Percentiles rank a stretch among this genome's conserved stretches.
These are phyloP conservation scores for Uronychia binucleata DNA, from an alignment of 73 alveolate species.

Conservation along the genomic window DNA sequence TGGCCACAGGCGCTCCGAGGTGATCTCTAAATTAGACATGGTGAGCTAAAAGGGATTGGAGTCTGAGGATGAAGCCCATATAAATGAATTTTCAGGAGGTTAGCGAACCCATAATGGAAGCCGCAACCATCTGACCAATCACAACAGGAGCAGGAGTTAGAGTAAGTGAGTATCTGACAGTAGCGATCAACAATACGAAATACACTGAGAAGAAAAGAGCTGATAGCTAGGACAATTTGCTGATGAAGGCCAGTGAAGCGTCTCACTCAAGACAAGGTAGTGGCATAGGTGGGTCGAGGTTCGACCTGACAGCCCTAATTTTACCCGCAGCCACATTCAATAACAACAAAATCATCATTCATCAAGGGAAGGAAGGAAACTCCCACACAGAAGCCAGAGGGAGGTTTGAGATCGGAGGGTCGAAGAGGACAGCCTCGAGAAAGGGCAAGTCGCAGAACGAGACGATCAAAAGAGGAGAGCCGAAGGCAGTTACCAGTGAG, in stretches of 20 bases:
- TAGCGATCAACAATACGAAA: too few relatives aligned
- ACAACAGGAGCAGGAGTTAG: too few relatives aligned
- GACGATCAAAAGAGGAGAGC: background rate
- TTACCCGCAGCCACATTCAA: background rate
- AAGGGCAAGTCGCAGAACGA: background rate
- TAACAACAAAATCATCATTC: background rate
- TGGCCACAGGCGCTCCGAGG: background rate
- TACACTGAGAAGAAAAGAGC: background rate
- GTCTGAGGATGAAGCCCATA: too few relatives aligned
- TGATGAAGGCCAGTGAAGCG: too few relatives aligned
- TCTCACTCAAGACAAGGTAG: background rate
- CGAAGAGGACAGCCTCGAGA: too few relatives aligned
- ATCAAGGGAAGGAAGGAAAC: background rate
- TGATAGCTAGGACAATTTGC: background rate
- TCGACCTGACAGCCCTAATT: background rate
- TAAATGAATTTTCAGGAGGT: too few relatives aligned
- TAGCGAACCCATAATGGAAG: too few relatives aligned
- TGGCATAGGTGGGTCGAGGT: background rate
- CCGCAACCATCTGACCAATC: too few relatives aligned
- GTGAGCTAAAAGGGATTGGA: too few relatives aligned
- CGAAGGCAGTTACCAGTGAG: background rate
- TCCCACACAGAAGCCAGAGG: background rate
- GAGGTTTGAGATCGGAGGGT: too few relatives aligned
- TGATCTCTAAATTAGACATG: too few relatives aligned
- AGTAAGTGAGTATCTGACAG: too few relatives aligned